Evolutionary conservation across 441 rosid genomes (phyloP).

Genomic region (Adansonia madagascariensis): DNA sequence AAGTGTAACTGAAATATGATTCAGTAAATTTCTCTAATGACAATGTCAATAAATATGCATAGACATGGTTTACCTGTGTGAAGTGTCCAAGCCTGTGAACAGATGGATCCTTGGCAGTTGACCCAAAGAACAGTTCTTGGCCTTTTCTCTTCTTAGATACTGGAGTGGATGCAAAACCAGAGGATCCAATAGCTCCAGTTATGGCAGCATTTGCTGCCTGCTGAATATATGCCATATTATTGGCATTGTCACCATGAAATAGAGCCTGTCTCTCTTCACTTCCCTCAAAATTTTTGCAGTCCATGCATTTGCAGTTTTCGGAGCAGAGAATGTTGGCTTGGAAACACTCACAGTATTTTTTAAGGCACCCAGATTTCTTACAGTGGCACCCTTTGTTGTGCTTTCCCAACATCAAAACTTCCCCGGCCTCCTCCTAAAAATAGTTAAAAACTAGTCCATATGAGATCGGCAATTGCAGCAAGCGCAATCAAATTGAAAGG

Average conservation of each 20-base stretch:
- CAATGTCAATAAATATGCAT: slow-evolving; percentile 1
- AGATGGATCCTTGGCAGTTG: slow-evolving; percentile 64
- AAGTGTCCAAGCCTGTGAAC: slow-evolving; percentile 64
- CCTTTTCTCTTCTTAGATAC: slow-evolving; percentile 81
- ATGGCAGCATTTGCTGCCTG: slow-evolving; percentile 99
- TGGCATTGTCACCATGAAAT: slow-evolving; percentile 70
- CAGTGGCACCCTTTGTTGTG: slow-evolving; percentile 98
- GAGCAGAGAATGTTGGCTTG: slow-evolving; percentile 91
- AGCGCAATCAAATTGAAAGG: neutral
- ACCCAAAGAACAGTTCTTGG: slow-evolving; percentile 75
- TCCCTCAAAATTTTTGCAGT: slow-evolving; percentile 88
- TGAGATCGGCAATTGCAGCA: slow-evolving; percentile 3
- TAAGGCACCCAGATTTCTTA: slow-evolving; percentile 96
- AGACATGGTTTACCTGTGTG: slow-evolving; percentile 61
- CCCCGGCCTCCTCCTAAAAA: slow-evolving; percentile 71
- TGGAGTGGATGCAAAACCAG: slow-evolving; percentile 85
- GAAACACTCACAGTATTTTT: slow-evolving; percentile 95
- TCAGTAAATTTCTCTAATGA: slow-evolving; percentile 13
- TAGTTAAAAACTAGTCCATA: slow-evolving; percentile 18
- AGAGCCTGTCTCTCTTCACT: slow-evolving; percentile 82
- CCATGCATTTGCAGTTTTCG: slow-evolving; percentile 88
- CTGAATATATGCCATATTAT: slow-evolving; percentile 85
- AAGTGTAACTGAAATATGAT: neutral
- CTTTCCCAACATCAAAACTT: slow-evolving; percentile 63
- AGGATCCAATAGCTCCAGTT: slow-evolving; percentile 96